Conservation (phyloP, 768 basidiomycete genomes). For the Collybiopsis confluens region DNA sequence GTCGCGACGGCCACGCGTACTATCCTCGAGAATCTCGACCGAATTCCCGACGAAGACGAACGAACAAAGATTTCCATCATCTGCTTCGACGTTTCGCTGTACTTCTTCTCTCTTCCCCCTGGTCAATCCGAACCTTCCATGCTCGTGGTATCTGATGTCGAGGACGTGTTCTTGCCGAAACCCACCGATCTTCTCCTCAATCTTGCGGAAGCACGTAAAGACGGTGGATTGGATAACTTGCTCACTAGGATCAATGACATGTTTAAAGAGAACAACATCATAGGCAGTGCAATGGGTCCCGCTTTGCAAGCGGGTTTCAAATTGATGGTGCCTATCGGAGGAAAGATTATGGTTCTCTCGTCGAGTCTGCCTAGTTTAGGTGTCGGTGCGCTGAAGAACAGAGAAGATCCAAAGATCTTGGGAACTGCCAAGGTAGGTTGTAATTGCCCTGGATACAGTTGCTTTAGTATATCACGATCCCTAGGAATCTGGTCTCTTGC, state of each 20-base stretch:
- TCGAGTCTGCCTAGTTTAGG: conserved; percentile 85
- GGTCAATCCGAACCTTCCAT: conserved; percentile 79
- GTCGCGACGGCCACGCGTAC: conserved; percentile 97
- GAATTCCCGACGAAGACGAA: conserved; percentile 91
- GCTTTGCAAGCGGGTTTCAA: conserved; percentile 96
- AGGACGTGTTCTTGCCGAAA: conserved; percentile 97
- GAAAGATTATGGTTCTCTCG: conserved; percentile 87
- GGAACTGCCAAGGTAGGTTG: conserved; percentile 72
- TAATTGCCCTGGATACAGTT: neutral
- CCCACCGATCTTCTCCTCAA: conserved; percentile 96
- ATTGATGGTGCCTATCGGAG: conserved; percentile 87
- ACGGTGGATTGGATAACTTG: conserved; percentile 62
- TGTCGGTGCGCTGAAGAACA: conserved; percentile 87
- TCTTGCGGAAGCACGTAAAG: conserved; percentile 75
- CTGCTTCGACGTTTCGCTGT: conserved; percentile 86
- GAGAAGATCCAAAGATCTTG: conserved; percentile 94
- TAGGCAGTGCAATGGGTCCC: conserved; percentile 92
- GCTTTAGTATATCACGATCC: conserved; percentile 17
- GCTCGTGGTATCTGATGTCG: conserved; percentile 96
- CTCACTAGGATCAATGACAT: conserved; percentile 87
- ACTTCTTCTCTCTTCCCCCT: conserved; percentile 88
- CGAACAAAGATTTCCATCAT: conserved; percentile 91
- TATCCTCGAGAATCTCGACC: conserved; percentile 90
- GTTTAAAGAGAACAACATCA: conserved; percentile 94
- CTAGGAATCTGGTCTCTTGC: conserved; percentile 80